Base-by-base conservation (phyloP, 257 asterid species). In the Ilex asprella region DNA sequence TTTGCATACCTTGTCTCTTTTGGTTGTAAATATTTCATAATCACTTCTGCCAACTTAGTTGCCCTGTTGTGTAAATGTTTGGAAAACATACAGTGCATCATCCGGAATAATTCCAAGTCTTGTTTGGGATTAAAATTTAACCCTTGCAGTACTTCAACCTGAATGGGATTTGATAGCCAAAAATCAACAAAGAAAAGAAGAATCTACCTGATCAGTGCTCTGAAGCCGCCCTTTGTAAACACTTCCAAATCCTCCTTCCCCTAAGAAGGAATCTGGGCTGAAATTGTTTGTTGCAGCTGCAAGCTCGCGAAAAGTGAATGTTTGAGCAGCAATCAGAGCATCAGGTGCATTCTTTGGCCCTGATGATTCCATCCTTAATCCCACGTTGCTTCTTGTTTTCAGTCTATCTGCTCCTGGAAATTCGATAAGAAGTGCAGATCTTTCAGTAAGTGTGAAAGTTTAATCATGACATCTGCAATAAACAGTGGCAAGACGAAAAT, bases 241-340 rank as follows among this genome's bases (percentile, higher is more conserved):
- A 55, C 92, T 81, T 44, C 97, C 99, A 44, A 93, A 89, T 16
- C 99, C 99, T 60, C 99, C 99, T 70, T 93, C 99, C 9, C 99
- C 99, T 69, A 93, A 61, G 78, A 89, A 87, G 69, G 92, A 84
- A 54, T 93, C 99, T 1, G 81, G 85, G 82, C 81, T 79, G 73
- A 93, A 93, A 72, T 87, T 93, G 77, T 81, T 80, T 29, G 99
- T 87, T 15, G 91, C 99, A 59, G 82, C 82, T 49, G 96, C 99
- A 56, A 93, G 80, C 83, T 89, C 99, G 13, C 97, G 97, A 49
- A 93, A 93, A 57, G 97, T 93, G 73, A 87, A 93, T 21, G 85
- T 93, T 60, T 87, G 95, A 10, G 99, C 94, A 58, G 97, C 88
- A 77, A 93, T 93, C 82, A 87, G 99, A 70, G 67, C 79, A 74